Percentiles rank a stretch among this genome's conserved stretches.
These are phyloP conservation scores for Cylindrotheca closterium DNA, from an alignment of 108 stramenopile genomes.

Conservation along the genomic window DNA sequence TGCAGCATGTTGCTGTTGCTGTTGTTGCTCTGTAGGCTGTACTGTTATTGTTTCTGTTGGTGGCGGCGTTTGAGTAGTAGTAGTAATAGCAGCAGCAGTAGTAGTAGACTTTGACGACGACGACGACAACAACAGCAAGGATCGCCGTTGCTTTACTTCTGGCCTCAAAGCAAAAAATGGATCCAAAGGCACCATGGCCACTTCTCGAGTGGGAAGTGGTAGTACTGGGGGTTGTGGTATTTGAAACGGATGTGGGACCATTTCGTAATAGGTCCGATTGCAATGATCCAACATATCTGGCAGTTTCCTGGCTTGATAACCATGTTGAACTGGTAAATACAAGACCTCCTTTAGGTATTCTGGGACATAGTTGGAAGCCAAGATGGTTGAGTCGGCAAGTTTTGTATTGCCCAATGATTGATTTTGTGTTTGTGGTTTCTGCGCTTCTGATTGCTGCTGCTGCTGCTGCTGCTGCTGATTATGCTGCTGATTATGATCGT, in stretches of 20 bases:
- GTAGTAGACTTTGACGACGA: too few species aligned
- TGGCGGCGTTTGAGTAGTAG: too few species aligned
- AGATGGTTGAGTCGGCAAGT: slow-evolving; percentile 1
- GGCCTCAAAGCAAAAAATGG: background rate
- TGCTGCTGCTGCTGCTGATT: too few species aligned
- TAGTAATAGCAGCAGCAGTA: too few species aligned
- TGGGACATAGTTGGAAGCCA: slow-evolving; percentile 19
- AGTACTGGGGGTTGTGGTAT: background rate
- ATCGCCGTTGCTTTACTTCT: background rate
- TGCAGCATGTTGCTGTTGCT: background rate
- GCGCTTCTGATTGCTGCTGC: too few species aligned
- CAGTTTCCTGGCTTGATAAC: background rate
- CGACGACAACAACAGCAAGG: background rate
- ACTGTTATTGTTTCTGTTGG: too few species aligned
- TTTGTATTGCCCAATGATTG: background rate
- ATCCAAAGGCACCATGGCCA: background rate
- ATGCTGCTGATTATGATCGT: too few species aligned
- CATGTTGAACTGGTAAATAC: background rate
- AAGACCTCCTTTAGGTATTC: background rate
- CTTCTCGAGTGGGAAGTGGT: background rate
- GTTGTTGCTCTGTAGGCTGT: too few species aligned
- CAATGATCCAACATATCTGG: background rate
- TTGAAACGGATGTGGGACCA: background rate
- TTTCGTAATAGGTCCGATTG: background rate
- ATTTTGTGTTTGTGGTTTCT: too few species aligned